Evolutionary conservation across 768 basidiomycete genomes (phyloP).

Genomic region (Hemileccinum rubropunctum): DNA sequence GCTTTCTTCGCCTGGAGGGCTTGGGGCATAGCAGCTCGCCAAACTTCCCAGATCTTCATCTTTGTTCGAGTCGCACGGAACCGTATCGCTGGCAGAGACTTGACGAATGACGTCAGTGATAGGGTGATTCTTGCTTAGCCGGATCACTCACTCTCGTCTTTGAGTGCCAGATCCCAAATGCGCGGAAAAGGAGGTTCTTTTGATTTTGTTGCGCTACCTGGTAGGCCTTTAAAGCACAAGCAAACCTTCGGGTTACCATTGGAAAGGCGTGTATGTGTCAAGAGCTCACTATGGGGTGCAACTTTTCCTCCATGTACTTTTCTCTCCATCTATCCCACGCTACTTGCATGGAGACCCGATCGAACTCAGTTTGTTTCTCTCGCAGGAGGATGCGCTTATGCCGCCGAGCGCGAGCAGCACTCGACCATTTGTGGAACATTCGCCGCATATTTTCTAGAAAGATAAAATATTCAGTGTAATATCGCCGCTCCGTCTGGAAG

Average conservation of each 20-base stretch:
- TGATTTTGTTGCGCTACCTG: slow-evolving; percentile 57
- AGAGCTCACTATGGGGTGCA: slow-evolving; percentile 60
- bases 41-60: slow-evolving; percentile 57
- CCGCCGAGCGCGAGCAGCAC: slow-evolving; percentile 55
- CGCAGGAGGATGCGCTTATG: slow-evolving; percentile 59
- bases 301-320: slow-evolving; percentile 58
- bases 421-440: slow-evolving; percentile 69
- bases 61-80: slow-evolving; percentile 66
- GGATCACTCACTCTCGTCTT: slow-evolving; percentile 58
- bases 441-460: slow-evolving; percentile 60
- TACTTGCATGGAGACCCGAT: slow-evolving; percentile 44
- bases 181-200: slow-evolving; percentile 58
- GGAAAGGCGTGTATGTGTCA: background rate
- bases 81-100: slow-evolving; percentile 79
- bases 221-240: slow-evolving; percentile 29
- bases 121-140: background rate
- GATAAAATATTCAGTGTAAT: slow-evolving; percentile 2
- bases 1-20: slow-evolving; percentile 65
- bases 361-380: slow-evolving; percentile 61
- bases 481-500: background rate
- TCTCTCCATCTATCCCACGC: slow-evolving; percentile 84
- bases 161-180: slow-evolving; percentile 72
- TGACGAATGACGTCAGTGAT: slow-evolving; percentile 10
- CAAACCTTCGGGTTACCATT: slow-evolving; percentile 3
- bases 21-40: slow-evolving; percentile 70